Base-by-base conservation (phyloP, 768 basidiomycete genomes). In the Calocybe indica region DNA sequence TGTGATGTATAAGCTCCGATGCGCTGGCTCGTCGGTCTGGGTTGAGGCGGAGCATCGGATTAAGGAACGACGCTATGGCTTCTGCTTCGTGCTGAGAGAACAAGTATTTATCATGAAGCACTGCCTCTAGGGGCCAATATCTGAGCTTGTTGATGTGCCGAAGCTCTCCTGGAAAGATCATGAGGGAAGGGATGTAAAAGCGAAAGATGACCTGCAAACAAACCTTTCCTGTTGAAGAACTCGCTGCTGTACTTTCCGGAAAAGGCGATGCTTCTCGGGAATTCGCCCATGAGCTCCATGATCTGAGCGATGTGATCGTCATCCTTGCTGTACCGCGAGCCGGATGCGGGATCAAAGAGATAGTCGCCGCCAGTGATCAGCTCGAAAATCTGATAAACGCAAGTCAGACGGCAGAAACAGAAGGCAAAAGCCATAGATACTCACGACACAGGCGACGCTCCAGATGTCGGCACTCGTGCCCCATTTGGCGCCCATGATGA, bases 251-350 rank as follows among this genome's bases (percentile, higher is more conserved):
- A 98, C 63, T 94, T 97, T 22, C 95, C 95, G 5, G 82, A 78
- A 58, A 95, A 81, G 2, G 92, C 92, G 37, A 98, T 70, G 41
- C 72, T 72, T 59, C 82, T 83, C 1, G 92, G 92, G 37, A 95
- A 77, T 55, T 96, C 92, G 38, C 94, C 95, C 60, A 97, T 73
- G 8, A 98, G 76, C 68, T 99, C 95, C 65, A 97, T 91, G 54
- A 98, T 91, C 70, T 99, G 96, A 3, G 96, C 95, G 51, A 98
- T 91, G 60, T 99, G 94, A 60, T 92, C 89, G 62, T 94, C 92
- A 66, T 95, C 92, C 65, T 98, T 98, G 70, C 85, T 90, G 62
- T 96, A 97, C 37, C 93, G 83, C 41, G 90, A 85, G 2, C 95
- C 95, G 1, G 90, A 88, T 14, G 92, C 92, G 0, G 95, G 95